phyloP scores from a whole-genome alignment of 2,329 filamentous ascomycete genomes.

The Cryoendolithus antarcticus region DNA sequence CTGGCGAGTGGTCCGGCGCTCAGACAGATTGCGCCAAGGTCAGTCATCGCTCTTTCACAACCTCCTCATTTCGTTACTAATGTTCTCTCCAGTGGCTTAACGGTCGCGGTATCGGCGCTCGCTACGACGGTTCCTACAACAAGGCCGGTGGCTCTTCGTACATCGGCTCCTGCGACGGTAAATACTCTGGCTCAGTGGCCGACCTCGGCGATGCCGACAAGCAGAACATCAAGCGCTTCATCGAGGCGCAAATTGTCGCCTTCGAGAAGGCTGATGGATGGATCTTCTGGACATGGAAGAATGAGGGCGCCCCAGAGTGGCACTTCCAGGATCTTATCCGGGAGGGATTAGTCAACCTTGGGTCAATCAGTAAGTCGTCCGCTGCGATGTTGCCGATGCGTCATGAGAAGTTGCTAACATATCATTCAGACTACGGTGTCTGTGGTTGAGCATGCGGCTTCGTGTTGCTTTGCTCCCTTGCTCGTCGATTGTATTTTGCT shows the following conservation, averaged over 20 bases:
- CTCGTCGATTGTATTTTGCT: too few relatives aligned
- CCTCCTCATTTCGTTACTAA: conserved; percentile 30
- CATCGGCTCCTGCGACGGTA: conserved; percentile 43
- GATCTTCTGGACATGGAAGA: conserved; percentile 42
- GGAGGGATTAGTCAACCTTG: conserved; percentile 24
- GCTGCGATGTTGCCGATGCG: too few relatives aligned
- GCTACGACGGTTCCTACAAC: conserved; percentile 47
- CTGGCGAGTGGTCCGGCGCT: conserved; percentile 37
- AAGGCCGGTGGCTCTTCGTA: conserved; percentile 34
- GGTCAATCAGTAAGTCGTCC: conserved; percentile 11
- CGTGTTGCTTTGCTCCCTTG: too few relatives aligned
- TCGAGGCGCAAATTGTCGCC: conserved; percentile 35
- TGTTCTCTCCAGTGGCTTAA: conserved; percentile 46
- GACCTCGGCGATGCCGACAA: conserved; percentile 30
- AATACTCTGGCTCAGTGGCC: conserved; percentile 31
- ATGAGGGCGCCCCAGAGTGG: conserved; percentile 35
- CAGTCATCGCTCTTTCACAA: conserved; percentile 24
- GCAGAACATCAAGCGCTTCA: conserved; percentile 31
- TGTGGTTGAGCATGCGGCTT: conserved; percentile 4
- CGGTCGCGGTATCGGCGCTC: conserved; percentile 45
- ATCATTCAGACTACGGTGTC: conserved; percentile 5
- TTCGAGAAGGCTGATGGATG: conserved; percentile 37
- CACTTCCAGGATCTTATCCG: conserved; percentile 33
- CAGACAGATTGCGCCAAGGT: conserved; percentile 42
- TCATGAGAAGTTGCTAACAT: background rate